A percentile compares a stretch with the other conserved stretches of the same genome.
Evolutionary conservation across 2,329 filamentous ascomycete species (phyloP).

Genomic region (Phialophora chinensis): DNA sequence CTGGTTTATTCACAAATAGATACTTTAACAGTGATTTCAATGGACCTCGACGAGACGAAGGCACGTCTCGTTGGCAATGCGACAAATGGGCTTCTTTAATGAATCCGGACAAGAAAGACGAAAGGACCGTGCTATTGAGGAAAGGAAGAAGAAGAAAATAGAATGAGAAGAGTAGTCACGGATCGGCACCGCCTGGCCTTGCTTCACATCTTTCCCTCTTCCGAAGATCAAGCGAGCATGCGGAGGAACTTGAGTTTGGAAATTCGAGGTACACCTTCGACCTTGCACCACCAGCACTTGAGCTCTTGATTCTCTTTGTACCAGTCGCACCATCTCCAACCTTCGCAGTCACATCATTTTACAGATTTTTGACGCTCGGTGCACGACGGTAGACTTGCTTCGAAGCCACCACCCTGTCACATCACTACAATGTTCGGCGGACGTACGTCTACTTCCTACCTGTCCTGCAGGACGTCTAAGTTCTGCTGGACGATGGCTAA

Average conservation of each 20-base stretch:
- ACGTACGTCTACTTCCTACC: slow-evolving; percentile 24
- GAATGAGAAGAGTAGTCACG: background rate
- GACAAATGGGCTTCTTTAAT: background rate
- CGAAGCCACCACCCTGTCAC: background rate
- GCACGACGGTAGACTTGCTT: background rate
- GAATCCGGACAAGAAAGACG: background rate
- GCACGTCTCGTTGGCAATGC: background rate
- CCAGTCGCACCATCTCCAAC: background rate
- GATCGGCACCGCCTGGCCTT: background rate
- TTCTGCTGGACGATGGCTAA: background rate
- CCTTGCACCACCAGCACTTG: background rate
- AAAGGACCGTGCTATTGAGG: background rate
- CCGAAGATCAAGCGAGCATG: slow-evolving; percentile 8
- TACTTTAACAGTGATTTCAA: background rate
- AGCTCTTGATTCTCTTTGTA: background rate
- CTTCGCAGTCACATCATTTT: background rate
- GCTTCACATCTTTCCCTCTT: background rate
- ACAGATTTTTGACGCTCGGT: background rate
- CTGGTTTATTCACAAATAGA: background rate
- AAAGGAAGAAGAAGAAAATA: background rate
- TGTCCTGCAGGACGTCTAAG: slow-evolving; percentile 4
- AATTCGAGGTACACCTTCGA: background rate
- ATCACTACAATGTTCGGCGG: slow-evolving; percentile 32
- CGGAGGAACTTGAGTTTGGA: background rate
- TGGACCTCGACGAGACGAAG: background rate